phyloP scores from a whole-genome alignment of 2,329 filamentous ascomycete genomes.

The Xylaria sp. region DNA sequence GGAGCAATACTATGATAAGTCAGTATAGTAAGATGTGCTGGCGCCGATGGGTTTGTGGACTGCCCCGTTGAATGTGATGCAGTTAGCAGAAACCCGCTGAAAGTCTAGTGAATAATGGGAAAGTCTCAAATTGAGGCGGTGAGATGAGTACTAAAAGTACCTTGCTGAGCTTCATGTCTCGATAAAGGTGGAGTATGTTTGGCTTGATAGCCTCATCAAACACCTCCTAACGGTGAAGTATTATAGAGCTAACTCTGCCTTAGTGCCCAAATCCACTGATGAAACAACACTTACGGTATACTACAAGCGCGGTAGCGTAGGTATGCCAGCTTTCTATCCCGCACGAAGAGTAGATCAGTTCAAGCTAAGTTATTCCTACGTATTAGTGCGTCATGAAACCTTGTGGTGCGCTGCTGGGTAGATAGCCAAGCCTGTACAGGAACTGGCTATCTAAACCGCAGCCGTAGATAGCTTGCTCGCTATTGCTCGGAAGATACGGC shows the following conservation, averaged over 20 bases:
- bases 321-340: not conserved
- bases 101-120: not conserved
- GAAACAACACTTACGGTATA: not conserved
- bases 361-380: not conserved
- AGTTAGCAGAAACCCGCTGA: conserved; percentile 12
- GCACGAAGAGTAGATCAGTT: not conserved
- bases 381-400: not conserved
- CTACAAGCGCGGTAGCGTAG: too few species aligned
- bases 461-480: not conserved
- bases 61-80: conserved; percentile 5
- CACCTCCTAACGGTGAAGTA: not conserved
- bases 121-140: conserved; percentile 17
- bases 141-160: conserved; percentile 12
- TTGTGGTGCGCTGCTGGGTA: not conserved
- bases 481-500: not conserved
- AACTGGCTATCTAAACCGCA: not conserved
- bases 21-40: conserved; percentile 20
- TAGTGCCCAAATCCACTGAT: not conserved
- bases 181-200: conserved; percentile 16
- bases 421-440: conserved; percentile 1
- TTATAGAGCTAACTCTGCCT: conserved; percentile 9
- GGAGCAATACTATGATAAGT: not conserved
- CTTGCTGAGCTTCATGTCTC: conserved; percentile 8
- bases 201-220: not conserved
- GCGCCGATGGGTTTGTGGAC: conserved; percentile 10